These are phyloP conservation scores for Phytophthora tubulina DNA, from an alignment of 352 stramenopile species.

Conservation along the genomic window DNA sequence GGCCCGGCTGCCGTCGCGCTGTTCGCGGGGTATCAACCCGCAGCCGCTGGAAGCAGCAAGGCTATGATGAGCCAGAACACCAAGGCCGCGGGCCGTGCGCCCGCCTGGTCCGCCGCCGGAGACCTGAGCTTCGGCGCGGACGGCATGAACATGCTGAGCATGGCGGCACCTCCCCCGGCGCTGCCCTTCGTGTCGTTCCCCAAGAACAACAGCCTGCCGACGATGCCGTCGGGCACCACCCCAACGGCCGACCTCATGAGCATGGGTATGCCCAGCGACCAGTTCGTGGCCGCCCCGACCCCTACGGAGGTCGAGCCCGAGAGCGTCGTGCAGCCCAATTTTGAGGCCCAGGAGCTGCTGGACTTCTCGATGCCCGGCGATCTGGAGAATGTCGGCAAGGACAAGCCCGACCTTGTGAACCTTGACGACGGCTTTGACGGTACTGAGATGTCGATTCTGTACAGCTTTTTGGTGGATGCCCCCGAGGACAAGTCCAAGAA, in stretches of 20 bases:
- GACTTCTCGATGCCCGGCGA: slow-evolving; percentile 82
- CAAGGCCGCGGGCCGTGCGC: slow-evolving; percentile 27
- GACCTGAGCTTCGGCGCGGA: slow-evolving; percentile 46
- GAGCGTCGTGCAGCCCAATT: slow-evolving; percentile 41
- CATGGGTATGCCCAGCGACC: slow-evolving; percentile 50
- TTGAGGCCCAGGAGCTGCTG: slow-evolving; percentile 75
- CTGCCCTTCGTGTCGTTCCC: slow-evolving; percentile 80
- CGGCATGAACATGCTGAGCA: slow-evolving; percentile 70
- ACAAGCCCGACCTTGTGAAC: slow-evolving; percentile 82
- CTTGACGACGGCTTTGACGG: slow-evolving; percentile 86
- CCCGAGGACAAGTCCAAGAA: slow-evolving; percentile 76
- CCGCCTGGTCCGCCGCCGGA: slow-evolving; percentile 40
- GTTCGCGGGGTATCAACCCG: slow-evolving; percentile 79
- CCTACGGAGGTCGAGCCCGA: slow-evolving; percentile 50
- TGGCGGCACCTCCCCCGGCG: slow-evolving; percentile 63
- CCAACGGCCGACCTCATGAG: slow-evolving; percentile 49
- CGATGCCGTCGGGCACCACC: slow-evolving; percentile 58
- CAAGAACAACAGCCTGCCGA: slow-evolving; percentile 57
- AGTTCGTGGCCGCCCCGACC: slow-evolving; percentile 36
- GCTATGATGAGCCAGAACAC: slow-evolving; percentile 48
- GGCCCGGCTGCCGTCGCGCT: slow-evolving; percentile 73
- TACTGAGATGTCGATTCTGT: slow-evolving; percentile 90
- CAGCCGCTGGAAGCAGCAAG: slow-evolving; percentile 46
- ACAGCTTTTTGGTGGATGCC: slow-evolving; percentile 84
- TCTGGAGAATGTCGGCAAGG: slow-evolving; percentile 59